Percentiles rank a stretch among this genome's conserved stretches.
phyloP scores from a whole-genome alignment of 2,329 filamentous ascomycete species.

The Clarireedia hainanense region DNA sequence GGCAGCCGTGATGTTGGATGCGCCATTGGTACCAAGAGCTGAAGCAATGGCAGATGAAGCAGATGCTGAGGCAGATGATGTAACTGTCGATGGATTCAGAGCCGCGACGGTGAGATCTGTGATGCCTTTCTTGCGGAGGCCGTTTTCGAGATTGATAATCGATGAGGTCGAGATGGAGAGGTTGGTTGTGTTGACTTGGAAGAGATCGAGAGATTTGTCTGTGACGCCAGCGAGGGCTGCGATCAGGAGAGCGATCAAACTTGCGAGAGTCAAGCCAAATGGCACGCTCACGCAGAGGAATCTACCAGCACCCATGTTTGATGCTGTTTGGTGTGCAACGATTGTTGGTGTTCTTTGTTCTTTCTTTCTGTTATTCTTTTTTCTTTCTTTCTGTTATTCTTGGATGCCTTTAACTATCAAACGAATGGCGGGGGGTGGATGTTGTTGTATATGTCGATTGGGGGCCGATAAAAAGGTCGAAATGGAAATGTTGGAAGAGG shows the following conservation, averaged over 20 bases:
- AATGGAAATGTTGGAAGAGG: neutral
- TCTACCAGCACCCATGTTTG: slow-evolving; percentile 62
- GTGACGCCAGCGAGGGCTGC: slow-evolving; percentile 48
- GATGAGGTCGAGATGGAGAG: slow-evolving; percentile 35
- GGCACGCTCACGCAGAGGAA: slow-evolving; percentile 83
- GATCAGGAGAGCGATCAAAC: slow-evolving; percentile 61
- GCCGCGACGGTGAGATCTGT: slow-evolving; percentile 20
- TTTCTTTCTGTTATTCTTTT: slow-evolving; percentile 1
- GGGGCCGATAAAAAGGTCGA: neutral
- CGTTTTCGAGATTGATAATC: slow-evolving; percentile 18
- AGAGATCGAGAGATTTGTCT: slow-evolving; percentile 49
- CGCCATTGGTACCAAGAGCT: neutral
- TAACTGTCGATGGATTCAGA: slow-evolving; percentile 26
- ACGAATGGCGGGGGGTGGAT: neutral
- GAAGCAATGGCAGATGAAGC: slow-evolving; percentile 30
- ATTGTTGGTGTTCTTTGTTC: slow-evolving; percentile 10
- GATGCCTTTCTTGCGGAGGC: slow-evolving; percentile 6
- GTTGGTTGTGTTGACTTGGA: slow-evolving; percentile 54
- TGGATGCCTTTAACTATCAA: neutral
- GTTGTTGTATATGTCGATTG: neutral
- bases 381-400: slow-evolving; percentile 6
- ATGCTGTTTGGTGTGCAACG: neutral
- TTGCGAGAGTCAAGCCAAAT: slow-evolving; percentile 70
- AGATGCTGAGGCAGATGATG: slow-evolving; percentile 40
- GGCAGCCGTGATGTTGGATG: slow-evolving; percentile 45